Base-by-base conservation (phyloP, 2,329 filamentous ascomycete genomes). In the Colletotrichum plurivorum region DNA sequence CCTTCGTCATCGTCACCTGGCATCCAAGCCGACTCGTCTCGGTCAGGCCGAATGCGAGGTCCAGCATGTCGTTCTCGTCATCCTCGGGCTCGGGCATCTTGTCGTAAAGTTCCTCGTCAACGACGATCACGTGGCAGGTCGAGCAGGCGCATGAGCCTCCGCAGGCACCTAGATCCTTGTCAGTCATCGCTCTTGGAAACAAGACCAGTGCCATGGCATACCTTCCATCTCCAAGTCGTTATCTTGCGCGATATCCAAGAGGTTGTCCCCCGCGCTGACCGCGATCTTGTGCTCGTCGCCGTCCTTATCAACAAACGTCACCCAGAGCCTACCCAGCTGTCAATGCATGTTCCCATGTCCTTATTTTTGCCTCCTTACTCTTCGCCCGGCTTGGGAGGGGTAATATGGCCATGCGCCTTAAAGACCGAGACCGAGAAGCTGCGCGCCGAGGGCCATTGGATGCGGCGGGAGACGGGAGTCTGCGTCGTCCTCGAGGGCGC, bases 221-320 rank as follows among this genome's bases (percentile, higher is more conserved):
- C 89, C 95, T 85, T 99, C 96, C 95, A 99, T 98, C 80, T 99
- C 96, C 49, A 99, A 85, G 77, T 98, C 95, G 80, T 98, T 89
- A 53, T 93, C 94, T 79, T 98, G 95, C 22, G 95, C 96, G 76
- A 99, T 95, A 77, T 98, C 95, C 63, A 99, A 87, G 62, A 99
- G 85, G 80, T 99, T 99, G 81, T 97, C 94, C 57, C 96, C 96
- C 75, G 93, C 90, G 15, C 89, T 85, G 9, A 98, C 95, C 69
- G 92, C 90, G 75, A 98, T 89, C 70, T 92, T 93, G 79, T 93
- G 87, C 73, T 90, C 87, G 36, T 89, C 84, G 58, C 91, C 91
- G 20, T 98, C 94, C 82, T 98, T 98, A 80, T 98, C 95, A 73
- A 98, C 88, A 79, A 98, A 98, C 0, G 95, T 97, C 27, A 99